A percentile compares a stretch with the other conserved stretches of the same genome.
These are phyloP conservation scores for Wickerhamomyces sydowiorum DNA, from an alignment of 805 yeast genomes.

Conservation along the genomic window DNA sequence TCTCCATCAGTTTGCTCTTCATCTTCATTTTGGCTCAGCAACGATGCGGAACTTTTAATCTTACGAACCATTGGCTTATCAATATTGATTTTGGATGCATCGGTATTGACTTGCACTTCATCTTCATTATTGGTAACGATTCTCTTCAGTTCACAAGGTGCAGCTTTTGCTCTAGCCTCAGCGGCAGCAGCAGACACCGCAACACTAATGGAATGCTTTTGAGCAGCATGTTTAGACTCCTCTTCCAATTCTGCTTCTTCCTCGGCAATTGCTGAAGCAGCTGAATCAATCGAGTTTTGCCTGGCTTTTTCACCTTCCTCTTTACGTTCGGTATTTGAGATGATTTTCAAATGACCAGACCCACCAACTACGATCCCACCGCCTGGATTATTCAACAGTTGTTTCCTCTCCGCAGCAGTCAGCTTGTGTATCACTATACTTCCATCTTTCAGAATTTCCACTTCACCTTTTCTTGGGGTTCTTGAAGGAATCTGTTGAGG, in stretches of 20 bases:
- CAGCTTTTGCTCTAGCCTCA: constrained; percentile 28
- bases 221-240: constrained; percentile 4
- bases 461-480: constrained; percentile 79
- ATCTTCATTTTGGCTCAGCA: constrained; percentile 14
- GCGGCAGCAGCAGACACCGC: constrained; percentile 34
- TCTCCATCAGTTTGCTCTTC: constrained; percentile 6
- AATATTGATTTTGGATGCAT: constrained; percentile 31
- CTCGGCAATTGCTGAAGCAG: constrained; percentile 1
- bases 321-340: constrained; percentile 14
- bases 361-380: constrained; percentile 80
- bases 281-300: no score
- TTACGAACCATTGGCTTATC: constrained; percentile 39
- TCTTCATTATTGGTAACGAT: constrained; percentile 29
- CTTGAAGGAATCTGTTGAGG: constrained; percentile 93
- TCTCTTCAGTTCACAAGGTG: constrained; percentile 25
- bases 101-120: constrained; percentile 28
- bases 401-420: constrained; percentile 47
- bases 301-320: constrained; percentile 19
- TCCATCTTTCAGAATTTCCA: constrained; percentile 53
- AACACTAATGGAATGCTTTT: constrained; percentile 24
- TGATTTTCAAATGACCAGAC: constrained; percentile 53
- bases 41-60: constrained; percentile 24
- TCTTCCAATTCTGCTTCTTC: constrained; percentile 2
- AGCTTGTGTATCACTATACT: constrained; percentile 47
- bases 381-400: constrained; percentile 37